These are phyloP conservation scores for Hirsutella thompsonii DNA, from an alignment of 2,329 filamentous ascomycete species.

Conservation along the genomic window DNA sequence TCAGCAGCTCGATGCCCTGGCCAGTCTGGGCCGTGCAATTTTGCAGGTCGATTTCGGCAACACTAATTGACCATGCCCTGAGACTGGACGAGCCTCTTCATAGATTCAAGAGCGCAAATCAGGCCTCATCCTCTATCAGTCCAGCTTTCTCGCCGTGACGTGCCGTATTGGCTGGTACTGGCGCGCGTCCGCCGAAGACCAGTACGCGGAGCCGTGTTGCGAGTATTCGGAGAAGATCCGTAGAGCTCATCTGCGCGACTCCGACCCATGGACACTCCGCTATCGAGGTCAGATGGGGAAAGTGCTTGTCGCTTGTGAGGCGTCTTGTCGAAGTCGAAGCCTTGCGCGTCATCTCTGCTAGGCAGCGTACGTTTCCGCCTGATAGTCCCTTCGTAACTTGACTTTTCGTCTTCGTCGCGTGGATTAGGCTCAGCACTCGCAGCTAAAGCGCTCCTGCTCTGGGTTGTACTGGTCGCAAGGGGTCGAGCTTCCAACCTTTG, in stretches of 20 bases:
- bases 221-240: conserved; percentile 7
- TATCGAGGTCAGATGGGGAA: conserved; percentile 10
- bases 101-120: no score
- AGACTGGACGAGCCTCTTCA: no score
- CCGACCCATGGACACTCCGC: conserved; percentile 3
- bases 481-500: conserved; percentile 17
- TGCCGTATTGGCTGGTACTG: background rate
- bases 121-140: background rate
- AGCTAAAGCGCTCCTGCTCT: background rate
- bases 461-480: background rate
- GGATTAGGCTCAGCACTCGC: background rate
- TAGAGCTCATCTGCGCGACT: conserved; percentile 4
- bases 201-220: background rate
- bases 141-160: conserved; percentile 4
- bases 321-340: conserved; percentile 5
- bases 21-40: conserved; percentile 29
- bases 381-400: conserved; percentile 1
- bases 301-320: conserved; percentile 12
- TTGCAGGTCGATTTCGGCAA: conserved; percentile 12
- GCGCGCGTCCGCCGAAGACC: conserved; percentile 3
- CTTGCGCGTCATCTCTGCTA: conserved; percentile 6
- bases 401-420: conserved; percentile 2
- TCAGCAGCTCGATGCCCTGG: conserved; percentile 31
- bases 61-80: background rate
- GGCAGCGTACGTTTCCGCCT: conserved; percentile 9